Percentiles rank a stretch among this genome's conserved stretches.
Conservation (phyloP, 192 early-diverging fungal genomes). For the Rhizoclosmatium globosum region DNA sequence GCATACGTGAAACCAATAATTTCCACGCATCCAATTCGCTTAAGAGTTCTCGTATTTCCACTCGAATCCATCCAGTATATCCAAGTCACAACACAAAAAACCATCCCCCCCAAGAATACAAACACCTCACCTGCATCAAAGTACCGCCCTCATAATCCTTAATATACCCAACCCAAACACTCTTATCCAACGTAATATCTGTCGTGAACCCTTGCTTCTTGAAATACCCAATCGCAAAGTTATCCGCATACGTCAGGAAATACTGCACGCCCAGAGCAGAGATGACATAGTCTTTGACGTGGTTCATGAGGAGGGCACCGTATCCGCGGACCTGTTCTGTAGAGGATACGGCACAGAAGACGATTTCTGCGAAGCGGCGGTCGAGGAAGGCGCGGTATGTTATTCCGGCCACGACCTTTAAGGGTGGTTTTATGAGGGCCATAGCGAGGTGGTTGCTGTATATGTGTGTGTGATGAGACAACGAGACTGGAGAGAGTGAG, state of each 20-base stretch:
- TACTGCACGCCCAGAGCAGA: constrained; percentile 76
- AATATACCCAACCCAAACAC: constrained; percentile 97
- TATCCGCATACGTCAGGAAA: constrained; percentile 98
- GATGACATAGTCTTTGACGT: constrained; percentile 93
- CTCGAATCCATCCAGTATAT: not conserved
- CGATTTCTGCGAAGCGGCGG: constrained; percentile 96
- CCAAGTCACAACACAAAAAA: not conserved
- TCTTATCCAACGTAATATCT: constrained; percentile 93
- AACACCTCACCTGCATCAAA: constrained; percentile 79
- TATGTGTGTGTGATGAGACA: not conserved
- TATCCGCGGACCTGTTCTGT: constrained; percentile 97
- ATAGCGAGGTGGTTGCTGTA: constrained; percentile 85
- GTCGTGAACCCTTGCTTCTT: constrained; percentile 99
- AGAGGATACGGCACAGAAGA: constrained; percentile 94
- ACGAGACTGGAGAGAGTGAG: not conserved
- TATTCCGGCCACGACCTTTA: constrained; percentile 92
- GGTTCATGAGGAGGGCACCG: constrained; percentile 94
- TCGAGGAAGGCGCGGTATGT: constrained; percentile 89
- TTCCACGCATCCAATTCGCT: too few relatives aligned
- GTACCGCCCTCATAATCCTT: constrained; percentile 99
- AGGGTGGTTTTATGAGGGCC: constrained; percentile 72
- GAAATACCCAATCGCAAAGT: constrained; percentile 98
- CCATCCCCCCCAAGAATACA: constrained; percentile 12
- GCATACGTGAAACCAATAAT: too few relatives aligned
- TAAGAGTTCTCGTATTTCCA: too few relatives aligned